Base-by-base conservation (phyloP, 108 stramenopile genomes). In the Conticribra guillardii region DNA sequence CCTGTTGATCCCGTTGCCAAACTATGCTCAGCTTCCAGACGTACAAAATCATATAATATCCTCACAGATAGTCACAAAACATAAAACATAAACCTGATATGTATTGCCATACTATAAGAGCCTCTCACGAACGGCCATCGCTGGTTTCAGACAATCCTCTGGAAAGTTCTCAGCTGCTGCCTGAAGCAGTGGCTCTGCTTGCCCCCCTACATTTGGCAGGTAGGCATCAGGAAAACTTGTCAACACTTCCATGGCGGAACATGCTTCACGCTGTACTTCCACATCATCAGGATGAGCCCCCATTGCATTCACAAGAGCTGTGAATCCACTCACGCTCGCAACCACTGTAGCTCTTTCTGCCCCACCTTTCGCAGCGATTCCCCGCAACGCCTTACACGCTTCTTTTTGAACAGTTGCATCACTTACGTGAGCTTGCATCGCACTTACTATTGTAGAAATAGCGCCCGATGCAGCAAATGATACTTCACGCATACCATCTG, bases 391-490 rank as follows among this genome's bases (percentile, higher is more conserved):
- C 3, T 54, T 45, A 76, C 90, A 94, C 18, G 87, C 93, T 53
- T 94, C 87, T 57, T 76, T 84, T 64, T 94, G 93, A 0, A 94
- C 90, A 24, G 63, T 71, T 1, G 86, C 76, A 59, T 94, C 93
- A 26, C 86, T 86, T 1, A 91, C 86, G 67, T 94, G 90, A n/a
- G 90, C 89, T 65, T 94, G 93, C 93, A 94, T 94, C 65, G 93
- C 93, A 23, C 86, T 86, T 0, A 94, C 89, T 31, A 90, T 79
- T 3, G 89, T 80, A 4, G 93, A 87, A 37, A 91, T 87, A 2
- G 93, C 90, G 16, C 93, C 93, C 14, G 78, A 80, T n/a, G 93
- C 93, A 0, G 89, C 90, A 71, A 94, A 91, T 15, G 87, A 88
- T 22, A 94, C 83, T 77, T 94, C 93, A 1, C 84, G 77, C 26